Conservation (phyloP, 768 basidiomycete species). For the Boletus vinaceobasis region DNA sequence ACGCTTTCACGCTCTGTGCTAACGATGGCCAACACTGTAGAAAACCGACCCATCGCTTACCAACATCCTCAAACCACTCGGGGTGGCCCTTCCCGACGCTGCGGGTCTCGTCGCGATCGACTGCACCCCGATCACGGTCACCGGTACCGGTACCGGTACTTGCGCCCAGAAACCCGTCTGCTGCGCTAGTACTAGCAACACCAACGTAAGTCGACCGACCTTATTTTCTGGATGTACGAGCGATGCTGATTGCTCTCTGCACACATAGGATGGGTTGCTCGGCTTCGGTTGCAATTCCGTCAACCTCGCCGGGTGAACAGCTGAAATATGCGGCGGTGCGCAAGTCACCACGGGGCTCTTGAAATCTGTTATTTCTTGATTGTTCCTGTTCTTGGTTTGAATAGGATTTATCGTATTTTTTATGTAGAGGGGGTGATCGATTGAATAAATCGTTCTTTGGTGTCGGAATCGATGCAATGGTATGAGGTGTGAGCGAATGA, state of each 20-base stretch:
- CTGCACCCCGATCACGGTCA: neutral
- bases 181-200: slow-evolving; percentile 9
- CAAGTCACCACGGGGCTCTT: too few relatives aligned
- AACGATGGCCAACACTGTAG: neutral
- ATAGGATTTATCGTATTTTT: too few relatives aligned
- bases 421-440: too few relatives aligned
- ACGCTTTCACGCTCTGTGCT: too few relatives aligned
- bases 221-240: neutral
- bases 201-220: neutral
- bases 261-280: slow-evolving; percentile 7
- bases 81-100: neutral
- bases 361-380: too few relatives aligned
- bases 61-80: neutral
- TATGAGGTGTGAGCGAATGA: too few relatives aligned
- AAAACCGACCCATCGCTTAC: neutral
- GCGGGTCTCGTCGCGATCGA: neutral
- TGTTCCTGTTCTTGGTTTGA: too few relatives aligned
- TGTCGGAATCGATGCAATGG: too few relatives aligned
- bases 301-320: neutral
- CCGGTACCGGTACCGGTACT: neutral
- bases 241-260: neutral
- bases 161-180: slow-evolving; percentile 11
- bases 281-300: slow-evolving; percentile 11
- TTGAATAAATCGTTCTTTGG: too few relatives aligned
- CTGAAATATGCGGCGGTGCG: neutral